phyloP scores from a whole-genome alignment of 805 yeast genomes.

The Metschnikowia noctiluminum region DNA sequence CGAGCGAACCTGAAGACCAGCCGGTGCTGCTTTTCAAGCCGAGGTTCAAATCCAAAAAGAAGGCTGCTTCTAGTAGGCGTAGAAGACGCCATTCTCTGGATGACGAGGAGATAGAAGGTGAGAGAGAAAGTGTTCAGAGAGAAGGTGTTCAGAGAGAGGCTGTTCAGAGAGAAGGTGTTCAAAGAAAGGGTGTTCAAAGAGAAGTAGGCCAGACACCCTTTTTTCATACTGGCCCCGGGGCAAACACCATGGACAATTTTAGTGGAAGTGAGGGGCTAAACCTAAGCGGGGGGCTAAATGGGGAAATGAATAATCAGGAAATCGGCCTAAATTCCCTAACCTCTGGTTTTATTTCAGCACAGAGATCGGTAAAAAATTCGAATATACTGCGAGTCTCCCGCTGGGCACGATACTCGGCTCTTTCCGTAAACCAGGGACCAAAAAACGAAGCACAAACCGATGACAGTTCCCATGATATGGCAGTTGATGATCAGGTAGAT shows the following conservation, averaged over 20 bases:
- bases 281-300: too few species aligned
- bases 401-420: constrained; percentile 5
- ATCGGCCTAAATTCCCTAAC: too few species aligned
- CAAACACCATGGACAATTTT: too few species aligned
- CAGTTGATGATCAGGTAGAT: neutral
- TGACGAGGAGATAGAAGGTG: neutral
- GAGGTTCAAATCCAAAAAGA: neutral
- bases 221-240: too few species aligned
- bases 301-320: too few species aligned
- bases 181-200: neutral
- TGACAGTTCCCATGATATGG: neutral
- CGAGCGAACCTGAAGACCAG: neutral
- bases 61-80: neutral
- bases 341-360: too few species aligned
- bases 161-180: neutral
- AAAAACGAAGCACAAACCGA: too few species aligned
- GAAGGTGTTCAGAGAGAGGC: neutral
- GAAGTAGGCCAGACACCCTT: too few species aligned
- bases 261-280: too few species aligned
- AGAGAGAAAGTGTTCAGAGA: neutral
- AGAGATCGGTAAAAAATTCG: neutral
- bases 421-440: neutral
- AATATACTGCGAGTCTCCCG: constrained; percentile 5
- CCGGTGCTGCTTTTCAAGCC: constrained; percentile 1
- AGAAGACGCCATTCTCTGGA: neutral